Conservation (phyloP, 2,329 filamentous ascomycete species). For the Tolypocladium guangdongense region DNA sequence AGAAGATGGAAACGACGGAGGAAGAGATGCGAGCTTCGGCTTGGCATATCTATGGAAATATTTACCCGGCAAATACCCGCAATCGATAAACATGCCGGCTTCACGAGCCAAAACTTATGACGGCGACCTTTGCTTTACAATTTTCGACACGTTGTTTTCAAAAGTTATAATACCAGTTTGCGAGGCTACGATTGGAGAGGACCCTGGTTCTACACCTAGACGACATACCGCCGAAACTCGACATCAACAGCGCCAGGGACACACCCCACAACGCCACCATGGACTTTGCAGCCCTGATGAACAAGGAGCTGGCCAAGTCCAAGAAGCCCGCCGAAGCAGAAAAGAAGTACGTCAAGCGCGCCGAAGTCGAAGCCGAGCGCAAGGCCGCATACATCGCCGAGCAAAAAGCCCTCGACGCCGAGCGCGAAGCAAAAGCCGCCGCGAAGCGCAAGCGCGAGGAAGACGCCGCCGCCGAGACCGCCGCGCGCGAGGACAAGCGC, state of each 20-base stretch:
- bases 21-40: neutral
- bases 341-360: conserved; percentile 76
- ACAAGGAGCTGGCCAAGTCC: conserved; percentile 79
- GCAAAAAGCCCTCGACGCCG: conserved; percentile 61
- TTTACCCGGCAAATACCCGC: conserved; percentile 15
- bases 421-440: conserved; percentile 56
- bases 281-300: conserved; percentile 94
- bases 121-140: neutral
- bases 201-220: neutral
- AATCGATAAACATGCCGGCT: conserved; percentile 13
- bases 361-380: conserved; percentile 76
- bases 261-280: conserved; percentile 37
- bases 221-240: neutral
- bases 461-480: conserved; percentile 61
- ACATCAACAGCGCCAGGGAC: neutral
- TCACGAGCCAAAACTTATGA: neutral
- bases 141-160: neutral
- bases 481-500: conserved; percentile 70
- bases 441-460: conserved; percentile 87
- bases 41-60: too few species aligned
- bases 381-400: conserved; percentile 71
- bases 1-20: too few species aligned
- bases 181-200: neutral
- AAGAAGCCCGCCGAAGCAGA: conserved; percentile 39
- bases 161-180: neutral